Conservation (phyloP, 1,284 basidiomycete genomes). For the Leccinum subrobustum region DNA sequence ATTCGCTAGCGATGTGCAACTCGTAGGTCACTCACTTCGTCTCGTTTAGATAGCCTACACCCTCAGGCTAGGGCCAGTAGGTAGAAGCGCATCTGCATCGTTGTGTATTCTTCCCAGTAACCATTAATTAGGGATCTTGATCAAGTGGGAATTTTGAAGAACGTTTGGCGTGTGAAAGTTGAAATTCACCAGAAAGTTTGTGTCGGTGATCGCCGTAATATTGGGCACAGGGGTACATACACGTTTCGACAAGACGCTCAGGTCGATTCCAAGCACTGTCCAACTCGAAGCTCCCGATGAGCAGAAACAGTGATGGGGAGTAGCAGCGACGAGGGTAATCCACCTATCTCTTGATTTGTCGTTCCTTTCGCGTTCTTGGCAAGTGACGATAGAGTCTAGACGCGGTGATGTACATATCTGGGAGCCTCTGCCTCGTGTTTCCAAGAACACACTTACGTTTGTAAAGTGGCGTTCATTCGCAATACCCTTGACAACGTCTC, state of each 20-base stretch:
- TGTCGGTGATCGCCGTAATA: not conserved
- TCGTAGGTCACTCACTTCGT: not conserved
- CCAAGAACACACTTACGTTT: not conserved
- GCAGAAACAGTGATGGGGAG: not conserved
- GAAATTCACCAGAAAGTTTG: not conserved
- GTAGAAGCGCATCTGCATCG: not conserved
- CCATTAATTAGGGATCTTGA: not conserved
- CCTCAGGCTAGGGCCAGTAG: not conserved
- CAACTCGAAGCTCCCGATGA: not conserved
- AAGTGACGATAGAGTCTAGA: not conserved
- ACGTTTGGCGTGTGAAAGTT: not conserved
- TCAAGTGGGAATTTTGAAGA: not conserved
- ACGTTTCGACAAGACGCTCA: not conserved
- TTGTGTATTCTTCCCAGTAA: not conserved
- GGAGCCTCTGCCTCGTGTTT: conserved; percentile 19
- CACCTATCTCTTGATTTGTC: not conserved
- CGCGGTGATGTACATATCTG: conserved; percentile 17
- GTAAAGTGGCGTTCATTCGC: conserved; percentile 2
- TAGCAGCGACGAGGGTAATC: not conserved
- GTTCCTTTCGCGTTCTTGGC: not conserved
- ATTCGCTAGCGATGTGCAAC: not conserved
- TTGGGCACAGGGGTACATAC: not conserved
- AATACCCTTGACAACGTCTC: conserved; percentile 6
- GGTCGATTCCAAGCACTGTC: not conserved
- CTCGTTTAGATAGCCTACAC: not conserved